phyloP scores from a whole-genome alignment of 768 basidiomycete species.

The Saitozyma sp. region DNA sequence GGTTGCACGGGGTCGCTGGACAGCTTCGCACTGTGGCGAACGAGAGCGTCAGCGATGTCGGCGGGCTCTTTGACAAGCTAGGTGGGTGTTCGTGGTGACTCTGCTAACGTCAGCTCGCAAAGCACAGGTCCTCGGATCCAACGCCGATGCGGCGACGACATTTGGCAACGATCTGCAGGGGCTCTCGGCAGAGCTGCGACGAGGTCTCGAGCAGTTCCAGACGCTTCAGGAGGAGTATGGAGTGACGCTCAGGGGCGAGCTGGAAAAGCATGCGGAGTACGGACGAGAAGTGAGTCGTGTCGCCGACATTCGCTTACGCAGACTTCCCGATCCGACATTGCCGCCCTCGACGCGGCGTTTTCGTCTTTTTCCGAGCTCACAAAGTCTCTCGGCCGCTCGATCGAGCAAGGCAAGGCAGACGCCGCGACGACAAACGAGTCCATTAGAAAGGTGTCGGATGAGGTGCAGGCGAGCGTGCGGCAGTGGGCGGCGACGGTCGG shows the following conservation, averaged over 20 bases:
- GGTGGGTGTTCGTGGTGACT: conserved; percentile 56
- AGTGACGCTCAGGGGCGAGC: conserved; percentile 60
- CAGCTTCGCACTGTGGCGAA: conserved; percentile 66
- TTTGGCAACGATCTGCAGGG: conserved; percentile 64
- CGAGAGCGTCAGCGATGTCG: conserved; percentile 71
- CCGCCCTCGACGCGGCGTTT: conserved; percentile 29
- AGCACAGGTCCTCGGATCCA: conserved; percentile 63
- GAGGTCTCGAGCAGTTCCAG: conserved; percentile 65
- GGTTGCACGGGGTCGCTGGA: conserved; percentile 70
- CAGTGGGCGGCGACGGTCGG: conserved; percentile 38
- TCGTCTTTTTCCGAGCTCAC: conserved; percentile 29
- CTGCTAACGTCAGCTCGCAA: conserved; percentile 66
- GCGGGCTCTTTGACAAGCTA: conserved; percentile 75
- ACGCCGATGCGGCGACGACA: conserved; percentile 65
- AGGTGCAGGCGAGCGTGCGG: conserved; percentile 30
- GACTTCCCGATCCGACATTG: conserved; percentile 24
- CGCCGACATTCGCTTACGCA: background rate
- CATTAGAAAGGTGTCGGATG: conserved; percentile 23
- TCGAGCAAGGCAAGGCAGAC: conserved; percentile 30
- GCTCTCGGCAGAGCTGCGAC: conserved; percentile 60
- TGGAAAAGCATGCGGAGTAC: conserved; percentile 61
- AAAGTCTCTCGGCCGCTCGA: conserved; percentile 31
- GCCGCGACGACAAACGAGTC: conserved; percentile 16
- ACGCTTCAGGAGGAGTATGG: conserved; percentile 62
- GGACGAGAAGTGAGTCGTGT: conserved; percentile 58